These are phyloP conservation scores for Cladosporium sp. DNA, from an alignment of 2,329 filamentous ascomycete species.

Conservation along the genomic window DNA sequence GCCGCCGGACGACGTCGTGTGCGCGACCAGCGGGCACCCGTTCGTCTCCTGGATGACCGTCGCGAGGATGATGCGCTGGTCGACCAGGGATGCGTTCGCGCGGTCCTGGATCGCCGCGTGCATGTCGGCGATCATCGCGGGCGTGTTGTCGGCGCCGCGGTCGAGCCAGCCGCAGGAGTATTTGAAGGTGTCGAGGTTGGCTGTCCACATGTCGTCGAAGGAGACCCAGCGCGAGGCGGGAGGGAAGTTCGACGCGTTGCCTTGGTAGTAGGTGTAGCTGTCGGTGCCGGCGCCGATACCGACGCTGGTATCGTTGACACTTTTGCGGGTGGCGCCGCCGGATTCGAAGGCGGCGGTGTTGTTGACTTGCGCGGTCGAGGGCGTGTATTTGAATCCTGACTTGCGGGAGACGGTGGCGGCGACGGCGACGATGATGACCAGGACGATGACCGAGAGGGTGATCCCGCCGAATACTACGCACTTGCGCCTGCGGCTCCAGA, in stretches of 20 bases:
- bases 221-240: conserved; percentile 19
- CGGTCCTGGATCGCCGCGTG: conserved; percentile 32
- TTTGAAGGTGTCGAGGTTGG: conserved; percentile 27
- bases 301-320: conserved; percentile 19
- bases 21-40: conserved; percentile 38
- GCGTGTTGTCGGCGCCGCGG: conserved; percentile 29
- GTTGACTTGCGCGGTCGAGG: conserved; percentile 26
- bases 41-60: conserved; percentile 41
- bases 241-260: conserved; percentile 19
- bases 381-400: conserved; percentile 22
- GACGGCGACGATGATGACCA: conserved; percentile 17
- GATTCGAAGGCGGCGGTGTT: conserved; percentile 23
- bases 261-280: conserved; percentile 27
- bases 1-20: conserved; percentile 34
- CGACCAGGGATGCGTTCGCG: conserved; percentile 30
- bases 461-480: conserved; percentile 19
- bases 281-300: conserved; percentile 23
- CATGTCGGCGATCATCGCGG: conserved; percentile 34
- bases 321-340: conserved; percentile 25
- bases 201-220: conserved; percentile 29
- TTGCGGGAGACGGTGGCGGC: conserved; percentile 22
- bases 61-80: conserved; percentile 38
- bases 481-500: conserved; percentile 18
- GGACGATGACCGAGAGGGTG: conserved; percentile 16
- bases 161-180: conserved; percentile 31